Base-by-base conservation (phyloP, 345 rosid species). In the Dipteronia sinensis region DNA sequence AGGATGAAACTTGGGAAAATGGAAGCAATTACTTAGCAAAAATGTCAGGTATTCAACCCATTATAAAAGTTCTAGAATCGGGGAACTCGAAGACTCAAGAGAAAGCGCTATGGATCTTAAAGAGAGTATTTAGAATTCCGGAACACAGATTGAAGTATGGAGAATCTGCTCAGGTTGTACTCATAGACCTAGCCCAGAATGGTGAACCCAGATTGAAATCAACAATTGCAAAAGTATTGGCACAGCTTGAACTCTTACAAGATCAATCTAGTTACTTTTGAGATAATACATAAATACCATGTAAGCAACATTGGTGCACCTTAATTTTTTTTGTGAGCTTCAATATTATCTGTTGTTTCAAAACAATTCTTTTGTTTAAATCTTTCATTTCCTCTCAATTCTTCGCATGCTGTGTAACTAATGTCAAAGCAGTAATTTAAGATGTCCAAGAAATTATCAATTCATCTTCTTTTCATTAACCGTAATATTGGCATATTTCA, bases 231-330 rank as follows among this genome's bases (percentile, higher is more conserved):
- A 85, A 78, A 79, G 27, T 91, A 19, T 76, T 91, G 89, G 91
- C 88, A 0, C 87, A 83, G 73, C 89, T 91, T 23, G 90, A 89
- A 46, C 88, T 91, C 64, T 78, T 88, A 69, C 93, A 88, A 62
- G 55, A 6, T 69, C 93, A 89, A 47, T 91, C 93, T 25, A 89
- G 92, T 82, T 91, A 89, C 78, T 88, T 91, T 38, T 91, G 82
- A 88, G 75, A 42, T 7, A 13, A 1, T 15, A 47, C 76, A 22
- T n/a, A n/a, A n/a, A n/a, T 11, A 16, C 17, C n/a, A 2, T 44
- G 23, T 67, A 59, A 31, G 31, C 71, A 44, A 51, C 20, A 34
- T 77, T 59, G 46, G 40, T 47, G 12, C 20, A 49, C 7, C 29
- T 34, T 64, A 27, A 71, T 17, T 46, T 22, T 31, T 4, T 78